Conservation (phyloP, 2,329 filamentous ascomycete genomes). For the Lachnellula subtilissima region DNA sequence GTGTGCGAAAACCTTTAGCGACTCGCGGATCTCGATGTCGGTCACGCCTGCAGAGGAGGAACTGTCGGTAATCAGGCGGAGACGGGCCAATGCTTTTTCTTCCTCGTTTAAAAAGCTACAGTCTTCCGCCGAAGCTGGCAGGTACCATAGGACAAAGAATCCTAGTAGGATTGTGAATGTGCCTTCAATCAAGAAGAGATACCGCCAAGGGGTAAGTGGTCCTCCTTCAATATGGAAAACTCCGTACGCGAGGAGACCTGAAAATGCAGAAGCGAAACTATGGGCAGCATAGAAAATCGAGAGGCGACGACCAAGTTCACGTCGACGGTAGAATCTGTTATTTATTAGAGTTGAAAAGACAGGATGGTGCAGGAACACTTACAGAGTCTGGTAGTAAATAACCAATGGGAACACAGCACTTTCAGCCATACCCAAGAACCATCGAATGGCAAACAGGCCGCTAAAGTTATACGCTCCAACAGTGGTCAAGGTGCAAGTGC, state of each 20-base stretch:
- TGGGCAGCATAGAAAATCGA: conserved; percentile 56
- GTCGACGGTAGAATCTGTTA: conserved; percentile 55
- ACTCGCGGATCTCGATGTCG: conserved; percentile 35
- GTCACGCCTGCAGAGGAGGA: conserved; percentile 42
- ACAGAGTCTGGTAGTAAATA: conserved; percentile 48
- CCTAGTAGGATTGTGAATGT: not conserved
- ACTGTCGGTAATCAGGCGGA: conserved; percentile 39
- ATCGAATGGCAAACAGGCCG: conserved; percentile 43
- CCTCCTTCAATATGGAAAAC: conserved; percentile 43
- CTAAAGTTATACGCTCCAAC: conserved; percentile 44
- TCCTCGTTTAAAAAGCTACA: conserved; percentile 61
- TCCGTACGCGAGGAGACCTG: conserved; percentile 50
- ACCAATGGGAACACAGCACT: conserved; percentile 50
- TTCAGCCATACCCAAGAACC: conserved; percentile 49
- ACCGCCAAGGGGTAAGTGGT: conserved; percentile 49
- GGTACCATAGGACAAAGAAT: conserved; percentile 53
- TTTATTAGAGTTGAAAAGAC: too few relatives aligned
- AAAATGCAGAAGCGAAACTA: conserved; percentile 55
- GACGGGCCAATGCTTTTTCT: conserved; percentile 64
- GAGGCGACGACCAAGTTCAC: conserved; percentile 53
- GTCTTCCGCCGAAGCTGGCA: conserved; percentile 54
- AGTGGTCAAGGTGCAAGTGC: conserved; percentile 44
- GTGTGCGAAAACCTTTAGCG: conserved; percentile 42
- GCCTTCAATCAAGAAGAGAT: conserved; percentile 56
- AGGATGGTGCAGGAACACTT: too few relatives aligned